Base-by-base conservation (phyloP, 306 rosid genomes). In the Benincasa hispida region DNA sequence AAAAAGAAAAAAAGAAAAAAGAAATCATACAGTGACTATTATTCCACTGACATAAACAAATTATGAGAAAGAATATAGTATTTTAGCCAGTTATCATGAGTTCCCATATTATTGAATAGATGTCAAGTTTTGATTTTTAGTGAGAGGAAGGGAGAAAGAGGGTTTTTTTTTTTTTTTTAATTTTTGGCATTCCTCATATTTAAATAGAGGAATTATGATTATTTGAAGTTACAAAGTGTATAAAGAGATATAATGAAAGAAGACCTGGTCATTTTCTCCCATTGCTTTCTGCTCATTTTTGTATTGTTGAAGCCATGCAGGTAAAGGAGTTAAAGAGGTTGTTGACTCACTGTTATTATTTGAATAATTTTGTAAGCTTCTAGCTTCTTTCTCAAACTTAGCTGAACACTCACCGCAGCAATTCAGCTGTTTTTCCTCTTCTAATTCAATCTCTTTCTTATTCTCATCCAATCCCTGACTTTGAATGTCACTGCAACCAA, bases 291-390 rank as follows among this genome's bases (percentile, higher is more conserved):
- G 88, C 86, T 92, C 89, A 63, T 83, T 86, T 82, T 88, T 92
- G 89, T 84, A 92, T 78, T 88, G 98, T 88, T 90, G 98, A 75
- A 95, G 97, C 99, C 99, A 95, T 90, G 97, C 93, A 88, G 99
- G 99, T 35, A 95, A 66, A 55, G 78, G 93, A 82, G 76, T 84
- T 79, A 96, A 88, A 66, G 76, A 41, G 74, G 78, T 83, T 66
- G 80, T 83, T 55, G 91, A 87, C 68, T 83, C 89, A 76, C 87
- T 83, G 56, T 91, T 90, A 65, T 82, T 85, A 65, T 82, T 84
- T 73, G 80, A 37, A 77, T 76, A 35, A 77, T 75, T 86, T 28
- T 76, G 89, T 77, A 89, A 84, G 83, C 88, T 86, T 84, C 85
- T 81, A 79, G 84, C 89, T 86, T 91, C 87, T 51, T 56, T 83